Conservation (phyloP, 2,329 filamentous ascomycete genomes). For the Colletotrichum tabaci region DNA sequence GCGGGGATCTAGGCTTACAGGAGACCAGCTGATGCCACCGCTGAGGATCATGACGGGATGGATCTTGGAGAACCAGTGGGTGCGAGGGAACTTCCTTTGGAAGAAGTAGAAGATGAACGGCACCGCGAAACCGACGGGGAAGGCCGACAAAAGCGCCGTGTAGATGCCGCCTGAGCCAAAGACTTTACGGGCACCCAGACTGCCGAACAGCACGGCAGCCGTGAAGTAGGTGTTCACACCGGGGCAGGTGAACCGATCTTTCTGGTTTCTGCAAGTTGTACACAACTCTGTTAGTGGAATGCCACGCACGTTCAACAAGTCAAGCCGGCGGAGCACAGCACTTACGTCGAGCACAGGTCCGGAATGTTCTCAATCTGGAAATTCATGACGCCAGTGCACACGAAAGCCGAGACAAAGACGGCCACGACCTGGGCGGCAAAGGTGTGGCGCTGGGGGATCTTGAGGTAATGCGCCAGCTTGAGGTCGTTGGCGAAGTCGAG, state of each 20-base stretch:
- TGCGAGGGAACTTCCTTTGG: constrained; percentile 52
- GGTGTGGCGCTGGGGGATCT: constrained; percentile 55
- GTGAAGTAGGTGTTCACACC: constrained; percentile 54
- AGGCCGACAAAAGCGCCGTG: constrained; percentile 52
- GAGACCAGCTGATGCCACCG: constrained; percentile 54
- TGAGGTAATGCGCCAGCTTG: constrained; percentile 62
- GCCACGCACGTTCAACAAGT: too few species aligned
- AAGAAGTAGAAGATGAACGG: constrained; percentile 53
- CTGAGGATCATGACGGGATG: constrained; percentile 57
- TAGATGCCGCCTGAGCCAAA: constrained; percentile 56
- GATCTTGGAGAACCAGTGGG: constrained; percentile 53
- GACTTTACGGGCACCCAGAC: constrained; percentile 55
- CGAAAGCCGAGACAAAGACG: constrained; percentile 52
- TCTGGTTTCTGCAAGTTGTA: constrained; percentile 33
- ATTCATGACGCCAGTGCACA: constrained; percentile 53
- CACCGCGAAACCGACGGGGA: constrained; percentile 53
- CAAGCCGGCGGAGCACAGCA: neutral
- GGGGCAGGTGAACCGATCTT: constrained; percentile 49
- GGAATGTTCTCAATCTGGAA: constrained; percentile 52
- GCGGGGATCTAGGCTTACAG: constrained; percentile 19
- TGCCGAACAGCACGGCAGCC: constrained; percentile 58
- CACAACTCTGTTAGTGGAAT: neutral
- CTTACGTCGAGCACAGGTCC: constrained; percentile 47
- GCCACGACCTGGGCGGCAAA: constrained; percentile 55
- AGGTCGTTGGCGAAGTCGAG: constrained; percentile 54